phyloP scores from a whole-genome alignment of 1,139 yeast species.

The Groenewaldozyma sp. region DNA sequence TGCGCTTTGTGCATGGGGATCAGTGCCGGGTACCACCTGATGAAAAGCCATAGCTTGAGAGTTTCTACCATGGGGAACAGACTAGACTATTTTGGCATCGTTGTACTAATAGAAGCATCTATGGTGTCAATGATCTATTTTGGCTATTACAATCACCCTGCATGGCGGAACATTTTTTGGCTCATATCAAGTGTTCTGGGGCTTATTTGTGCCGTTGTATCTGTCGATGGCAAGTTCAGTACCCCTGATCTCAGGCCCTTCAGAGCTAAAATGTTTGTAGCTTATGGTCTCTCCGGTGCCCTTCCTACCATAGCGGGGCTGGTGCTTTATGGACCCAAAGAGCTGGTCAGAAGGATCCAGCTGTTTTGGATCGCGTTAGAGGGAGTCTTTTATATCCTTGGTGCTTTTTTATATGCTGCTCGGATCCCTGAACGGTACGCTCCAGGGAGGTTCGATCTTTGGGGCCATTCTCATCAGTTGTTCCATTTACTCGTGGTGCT shows the following conservation, averaged over 20 bases:
- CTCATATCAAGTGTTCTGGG: slow-evolving; percentile 49
- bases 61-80: slow-evolving; percentile 64
- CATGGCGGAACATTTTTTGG: slow-evolving; percentile 38
- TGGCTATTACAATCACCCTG: slow-evolving; percentile 47
- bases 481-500: slow-evolving; percentile 75
- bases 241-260: slow-evolving; percentile 64
- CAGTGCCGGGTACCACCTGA: slow-evolving; percentile 69
- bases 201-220: slow-evolving; percentile 49
- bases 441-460: slow-evolving; percentile 61
- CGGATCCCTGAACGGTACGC: slow-evolving; percentile 66
- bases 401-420: slow-evolving; percentile 71
- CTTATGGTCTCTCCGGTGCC: slow-evolving; percentile 72
- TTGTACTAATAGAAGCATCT: slow-evolving; percentile 65
- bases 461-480: slow-evolving; percentile 84
- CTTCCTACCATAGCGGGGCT: slow-evolving; percentile 57
- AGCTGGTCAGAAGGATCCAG: slow-evolving; percentile 44
- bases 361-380: slow-evolving; percentile 56
- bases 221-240: slow-evolving; percentile 58
- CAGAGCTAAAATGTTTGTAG: slow-evolving; percentile 69
- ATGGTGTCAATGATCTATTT: slow-evolving; percentile 62
- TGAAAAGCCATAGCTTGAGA: slow-evolving; percentile 62
- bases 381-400: slow-evolving; percentile 64
- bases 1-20: slow-evolving; percentile 53
- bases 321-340: slow-evolving; percentile 36
- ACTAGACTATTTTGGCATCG: slow-evolving; percentile 81